Evolutionary conservation across 345 rosid genomes (phyloP).

Genomic region (Salix udensis): DNA sequence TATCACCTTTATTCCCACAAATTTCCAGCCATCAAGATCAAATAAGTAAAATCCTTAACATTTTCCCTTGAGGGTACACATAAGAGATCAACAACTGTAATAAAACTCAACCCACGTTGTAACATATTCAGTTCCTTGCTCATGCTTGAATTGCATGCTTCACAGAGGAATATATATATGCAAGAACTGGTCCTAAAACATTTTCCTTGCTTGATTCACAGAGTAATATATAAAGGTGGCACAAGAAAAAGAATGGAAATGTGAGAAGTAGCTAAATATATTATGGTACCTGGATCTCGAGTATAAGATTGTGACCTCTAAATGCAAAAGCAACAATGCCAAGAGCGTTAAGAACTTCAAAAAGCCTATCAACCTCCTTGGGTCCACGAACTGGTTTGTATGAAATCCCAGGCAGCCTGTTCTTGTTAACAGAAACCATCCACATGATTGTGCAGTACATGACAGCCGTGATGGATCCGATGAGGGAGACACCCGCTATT

Average conservation of each 20-base stretch:
- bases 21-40: neutral
- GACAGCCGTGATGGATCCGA: slow-evolving; percentile 36
- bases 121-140: neutral
- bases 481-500: slow-evolving; percentile 29
- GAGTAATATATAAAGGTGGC: neutral
- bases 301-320: slow-evolving; percentile 47
- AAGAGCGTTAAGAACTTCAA: slow-evolving; percentile 27
- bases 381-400: slow-evolving; percentile 23
- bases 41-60: neutral
- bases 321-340: slow-evolving; percentile 46
- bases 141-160: neutral
- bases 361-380: neutral
- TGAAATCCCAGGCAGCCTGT: slow-evolving; percentile 31
- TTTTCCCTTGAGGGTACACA: too few relatives aligned
- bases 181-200: neutral
- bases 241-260: neutral
- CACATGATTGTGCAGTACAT: slow-evolving; percentile 35
- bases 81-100: too few relatives aligned
- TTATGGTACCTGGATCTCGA: slow-evolving; percentile 39
- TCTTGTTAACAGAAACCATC: slow-evolving; percentile 31
- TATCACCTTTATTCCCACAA: neutral
- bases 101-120: neutral
- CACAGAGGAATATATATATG: neutral
- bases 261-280: neutral
- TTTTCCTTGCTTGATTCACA: neutral